A percentile compares a stretch with the other conserved stretches of the same genome.
Conservation (phyloP, 1,284 basidiomycete genomes). For the Tilletia caries region DNA sequence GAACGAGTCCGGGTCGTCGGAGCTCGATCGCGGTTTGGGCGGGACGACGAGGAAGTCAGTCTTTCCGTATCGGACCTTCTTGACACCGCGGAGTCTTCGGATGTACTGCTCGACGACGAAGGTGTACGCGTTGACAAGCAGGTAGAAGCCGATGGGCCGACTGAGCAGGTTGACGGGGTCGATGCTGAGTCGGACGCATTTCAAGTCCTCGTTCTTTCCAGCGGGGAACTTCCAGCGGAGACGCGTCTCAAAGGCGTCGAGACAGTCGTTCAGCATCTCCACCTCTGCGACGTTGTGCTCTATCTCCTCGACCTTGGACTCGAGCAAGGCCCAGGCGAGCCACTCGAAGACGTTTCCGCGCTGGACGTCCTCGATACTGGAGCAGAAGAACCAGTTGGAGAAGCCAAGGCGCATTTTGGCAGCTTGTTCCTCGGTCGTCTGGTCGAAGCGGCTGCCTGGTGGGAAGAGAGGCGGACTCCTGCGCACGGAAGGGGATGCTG, state of each 20-base stretch:
- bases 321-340: conserved; percentile 27
- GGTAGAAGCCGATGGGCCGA: conserved; percentile 27
- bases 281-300: conserved; percentile 8
- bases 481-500: not conserved
- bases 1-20: conserved; percentile 4
- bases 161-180: conserved; percentile 70
- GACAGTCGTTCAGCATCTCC: conserved; percentile 18
- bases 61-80: conserved; percentile 9
- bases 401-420: conserved; percentile 9
- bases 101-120: conserved; percentile 28
- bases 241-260: conserved; percentile 15
- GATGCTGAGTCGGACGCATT: conserved; percentile 70
- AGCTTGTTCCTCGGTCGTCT: conserved; percentile 18
- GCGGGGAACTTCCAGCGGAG: conserved; percentile 17
- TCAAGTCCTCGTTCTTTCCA: conserved; percentile 62
- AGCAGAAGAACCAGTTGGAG: conserved; percentile 22
- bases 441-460: conserved; percentile 5
- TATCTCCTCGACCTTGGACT: conserved; percentile 18
- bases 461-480: conserved; percentile 2
- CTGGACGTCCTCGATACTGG: conserved; percentile 20
- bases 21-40: not conserved
- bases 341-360: conserved; percentile 25
- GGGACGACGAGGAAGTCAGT: conserved; percentile 25
- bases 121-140: conserved; percentile 55
- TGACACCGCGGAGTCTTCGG: conserved; percentile 10